These are phyloP conservation scores for Clarkia xantiana DNA, from an alignment of 345 rosid genomes.

Conservation along the genomic window DNA sequence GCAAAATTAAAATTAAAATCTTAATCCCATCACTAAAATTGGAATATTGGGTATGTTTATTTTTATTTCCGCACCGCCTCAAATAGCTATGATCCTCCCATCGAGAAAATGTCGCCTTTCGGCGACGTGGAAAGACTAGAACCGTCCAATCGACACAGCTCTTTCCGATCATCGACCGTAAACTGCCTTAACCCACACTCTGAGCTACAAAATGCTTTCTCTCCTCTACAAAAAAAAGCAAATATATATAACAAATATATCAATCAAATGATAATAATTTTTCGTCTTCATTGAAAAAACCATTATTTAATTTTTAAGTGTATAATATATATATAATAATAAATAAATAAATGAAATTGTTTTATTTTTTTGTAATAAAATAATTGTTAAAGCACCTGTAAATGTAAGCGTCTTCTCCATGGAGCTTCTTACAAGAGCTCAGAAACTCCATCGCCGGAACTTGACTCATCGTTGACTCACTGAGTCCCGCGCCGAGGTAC, in stretches of 20 bases:
- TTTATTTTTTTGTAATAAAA: too few relatives aligned
- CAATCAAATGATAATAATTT: not conserved
- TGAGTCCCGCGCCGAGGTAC: not conserved
- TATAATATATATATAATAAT: too few relatives aligned
- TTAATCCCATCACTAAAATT: too few relatives aligned
- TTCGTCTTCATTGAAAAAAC: not conserved
- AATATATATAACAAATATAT: not conserved
- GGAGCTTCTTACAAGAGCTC: constrained; percentile 53
- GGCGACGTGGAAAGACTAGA: too few relatives aligned
- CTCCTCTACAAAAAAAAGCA: constrained; percentile 45
- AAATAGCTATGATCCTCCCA: too few relatives aligned
- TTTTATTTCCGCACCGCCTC: too few relatives aligned
- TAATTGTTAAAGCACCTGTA: constrained; percentile 39
- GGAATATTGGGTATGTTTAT: too few relatives aligned
- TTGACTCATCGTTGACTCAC: constrained; percentile 16
- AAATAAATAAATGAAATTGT: not conserved
- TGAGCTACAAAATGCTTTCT: constrained; percentile 63
- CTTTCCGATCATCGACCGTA: constrained; percentile 37
- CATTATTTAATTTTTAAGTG: not conserved
- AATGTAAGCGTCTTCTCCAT: constrained; percentile 65
- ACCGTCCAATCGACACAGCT: constrained; percentile 5
- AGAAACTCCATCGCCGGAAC: constrained; percentile 41
- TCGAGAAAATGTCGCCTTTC: too few relatives aligned
- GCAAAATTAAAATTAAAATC: too few relatives aligned
- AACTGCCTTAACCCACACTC: constrained; percentile 66